Evolutionary conservation across 225 moss, liverwort and hornwort species (phyloP), one percentile per base, ranked within the genome.

Genomic region (Sphagnum tenellum): DNA sequence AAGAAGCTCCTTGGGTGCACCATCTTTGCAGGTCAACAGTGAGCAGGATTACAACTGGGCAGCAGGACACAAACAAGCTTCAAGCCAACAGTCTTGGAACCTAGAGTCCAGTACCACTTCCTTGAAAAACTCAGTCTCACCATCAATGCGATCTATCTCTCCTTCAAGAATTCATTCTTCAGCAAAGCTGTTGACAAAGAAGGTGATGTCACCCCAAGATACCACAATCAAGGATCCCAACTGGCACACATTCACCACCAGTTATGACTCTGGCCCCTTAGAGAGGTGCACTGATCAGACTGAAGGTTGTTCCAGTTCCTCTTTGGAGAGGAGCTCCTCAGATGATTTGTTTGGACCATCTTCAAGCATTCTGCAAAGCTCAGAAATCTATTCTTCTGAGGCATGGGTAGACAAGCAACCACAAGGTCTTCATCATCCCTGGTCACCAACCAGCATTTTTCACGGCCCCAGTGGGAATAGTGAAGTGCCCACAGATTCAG

Each of bases 381-480:
- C 52, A 52, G 52, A 52, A 9, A 6, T 52, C 9, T 52, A 12
- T 9, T 48, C 58, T 9, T 57, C 67, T 29, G 29, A 29, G n/a
- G 59, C 50, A 4, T 77, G 58, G 82, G 65, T 12, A 53, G 76
- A 58, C 52, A 72, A 63, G 64, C 46, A 67, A 72, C 47, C 5
- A 47, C n/a, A 70, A 61, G 8, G 59, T 56, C 58, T 51, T 61
- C 57, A 70, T 72, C 44, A 86, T 66, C 80, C 86, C 8, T 82
- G 80, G 70, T 89, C 91, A 3, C 89, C 91, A 2, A 92, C 89
- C 50, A 92, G 91, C 59, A 89, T 82, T 61, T 84, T 92, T 5
- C 82, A 79, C 61, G 89, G 89, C 8, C 91, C 89, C 2, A 85
- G 77, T 46, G 67, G 78, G 61, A 69, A 75, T 56, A 81, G 83